Evolutionary conservation across 2,329 filamentous ascomycete genomes (phyloP).

Genomic region (Scedosporium apiospermum): DNA sequence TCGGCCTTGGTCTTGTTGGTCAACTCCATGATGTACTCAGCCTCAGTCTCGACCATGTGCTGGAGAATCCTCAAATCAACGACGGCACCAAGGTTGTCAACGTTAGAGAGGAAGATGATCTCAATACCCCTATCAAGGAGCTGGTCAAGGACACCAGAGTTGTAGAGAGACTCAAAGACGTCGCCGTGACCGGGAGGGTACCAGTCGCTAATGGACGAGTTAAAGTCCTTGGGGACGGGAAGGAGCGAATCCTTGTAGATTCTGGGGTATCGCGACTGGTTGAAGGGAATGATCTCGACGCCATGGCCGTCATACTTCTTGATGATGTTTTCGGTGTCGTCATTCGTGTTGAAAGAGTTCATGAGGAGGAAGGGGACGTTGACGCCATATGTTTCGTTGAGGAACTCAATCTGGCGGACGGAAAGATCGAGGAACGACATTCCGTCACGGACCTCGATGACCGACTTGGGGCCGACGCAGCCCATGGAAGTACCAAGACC

Average conservation of each 20-base stretch:
- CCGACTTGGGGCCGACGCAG: constrained; percentile 97
- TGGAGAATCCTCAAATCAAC: constrained; percentile 97
- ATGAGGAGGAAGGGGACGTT: constrained; percentile 98
- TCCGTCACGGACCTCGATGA: constrained; percentile 98
- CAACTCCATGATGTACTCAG: constrained; percentile 99
- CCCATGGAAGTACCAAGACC: constrained; percentile 99
- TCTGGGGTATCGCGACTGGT: constrained; percentile 97
- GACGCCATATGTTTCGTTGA: constrained; percentile 95
- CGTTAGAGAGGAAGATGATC: constrained; percentile 97
- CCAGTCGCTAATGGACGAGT: constrained; percentile 90
- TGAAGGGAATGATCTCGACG: constrained; percentile 99
- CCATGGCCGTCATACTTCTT: constrained; percentile 99
- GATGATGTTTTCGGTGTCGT: constrained; percentile 97
- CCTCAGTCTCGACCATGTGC: constrained; percentile 96
- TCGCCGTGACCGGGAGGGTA: constrained; percentile 99
- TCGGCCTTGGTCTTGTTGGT: constrained; percentile 99
- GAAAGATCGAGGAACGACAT: constrained; percentile 99
- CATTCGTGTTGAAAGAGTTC: constrained; percentile 99
- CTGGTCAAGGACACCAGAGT: constrained; percentile 96
- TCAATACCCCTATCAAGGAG: constrained; percentile 91
- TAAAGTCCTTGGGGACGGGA: constrained; percentile 80
- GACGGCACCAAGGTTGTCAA: constrained; percentile 95
- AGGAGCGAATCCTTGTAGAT: constrained; percentile 97
- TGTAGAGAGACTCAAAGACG: constrained; percentile 99
- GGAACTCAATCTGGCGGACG: constrained; percentile 96